Percentiles rank a stretch among this genome's conserved stretches.
These are phyloP conservation scores for Botryotinia narcissicola DNA, from an alignment of 2,329 filamentous ascomycete species.

Conservation along the genomic window DNA sequence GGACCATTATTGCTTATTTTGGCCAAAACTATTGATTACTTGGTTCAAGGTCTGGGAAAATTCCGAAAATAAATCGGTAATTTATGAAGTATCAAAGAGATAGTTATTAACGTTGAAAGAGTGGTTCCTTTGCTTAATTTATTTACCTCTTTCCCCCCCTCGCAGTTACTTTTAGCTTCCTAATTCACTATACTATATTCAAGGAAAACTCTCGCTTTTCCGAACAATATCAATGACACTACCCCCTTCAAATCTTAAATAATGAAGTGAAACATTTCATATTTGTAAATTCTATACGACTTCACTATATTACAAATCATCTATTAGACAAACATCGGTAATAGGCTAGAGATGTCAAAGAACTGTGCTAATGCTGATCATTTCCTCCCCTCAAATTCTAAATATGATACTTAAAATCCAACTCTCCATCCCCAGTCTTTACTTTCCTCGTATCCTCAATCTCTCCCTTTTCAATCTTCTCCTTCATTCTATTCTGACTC, in stretches of 20 bases:
- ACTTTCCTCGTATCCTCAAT: constrained; percentile 46
- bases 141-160: not conserved
- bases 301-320: not conserved
- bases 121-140: not conserved
- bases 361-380: too few species aligned
- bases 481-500: constrained; percentile 42
- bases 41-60: not conserved
- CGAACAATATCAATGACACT: not conserved
- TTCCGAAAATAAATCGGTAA: not conserved
- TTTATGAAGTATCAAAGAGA: not conserved
- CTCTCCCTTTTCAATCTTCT: constrained; percentile 43
- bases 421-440: constrained; percentile 46
- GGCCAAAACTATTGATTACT: not conserved
- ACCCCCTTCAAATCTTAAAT: not conserved
- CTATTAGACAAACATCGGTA: not conserved
- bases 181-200: not conserved
- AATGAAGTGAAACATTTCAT: not conserved
- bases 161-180: not conserved
- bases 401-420: constrained; percentile 49
- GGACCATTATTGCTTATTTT: not conserved
- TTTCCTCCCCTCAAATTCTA: not conserved
- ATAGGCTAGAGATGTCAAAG: not conserved
- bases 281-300: not conserved
- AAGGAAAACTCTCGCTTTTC: not conserved
- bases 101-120: not conserved